Base-by-base conservation (phyloP, 192 early-diverging fungal genomes). In the Mortierella hygrophila region DNA sequence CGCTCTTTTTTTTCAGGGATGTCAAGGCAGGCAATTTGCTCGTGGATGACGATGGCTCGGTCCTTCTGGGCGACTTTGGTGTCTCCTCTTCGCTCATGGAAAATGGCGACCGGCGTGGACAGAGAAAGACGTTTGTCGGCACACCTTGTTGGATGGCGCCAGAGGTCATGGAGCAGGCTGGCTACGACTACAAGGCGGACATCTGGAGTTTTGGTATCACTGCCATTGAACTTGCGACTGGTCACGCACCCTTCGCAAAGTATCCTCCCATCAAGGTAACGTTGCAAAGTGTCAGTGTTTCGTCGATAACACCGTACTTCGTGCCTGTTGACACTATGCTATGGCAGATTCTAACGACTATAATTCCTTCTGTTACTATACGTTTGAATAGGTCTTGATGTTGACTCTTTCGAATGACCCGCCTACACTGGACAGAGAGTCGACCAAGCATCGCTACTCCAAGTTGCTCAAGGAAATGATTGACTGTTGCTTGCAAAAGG, bases 131-230 rank as follows among this genome's bases (percentile, higher is more conserved):
- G 21, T 95, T 95, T 89, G 94, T 95, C 21, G 94, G 94, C 35
- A 95, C 94, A 77, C 92, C 92, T 35, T 93, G 92, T 75, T 93
- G 91, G 91, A 92, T 94, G 93, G 92, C 94, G 52, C 93, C 96
- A 9, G 92, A 97, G 82, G 96, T 97, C n/a, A 97, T 97, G 97
- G 95, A 97, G 76, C 97, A 97, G 81, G 91, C 92, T 16, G 95
- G 94, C 3, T 97, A 97, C 88, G 94, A 97, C 81, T 96, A 93
- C 81, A 96, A 96, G 82, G 97, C 97, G 4, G 97, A 97, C 81
- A 96, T 97, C 70, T 97, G 97, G 97, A 94, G 93, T 78, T 97
- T 97, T 89, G 97, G 97, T 49, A 97, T 97, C 49, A 97, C 97
- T 9, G 92, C 94, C 7, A 84, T 97, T 57, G 97, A 97, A 81